Evolutionary conservation across 163 green algal genomes (phyloP), one percentile per base, ranked within the genome.

Genomic region (Volvox carteri): DNA sequence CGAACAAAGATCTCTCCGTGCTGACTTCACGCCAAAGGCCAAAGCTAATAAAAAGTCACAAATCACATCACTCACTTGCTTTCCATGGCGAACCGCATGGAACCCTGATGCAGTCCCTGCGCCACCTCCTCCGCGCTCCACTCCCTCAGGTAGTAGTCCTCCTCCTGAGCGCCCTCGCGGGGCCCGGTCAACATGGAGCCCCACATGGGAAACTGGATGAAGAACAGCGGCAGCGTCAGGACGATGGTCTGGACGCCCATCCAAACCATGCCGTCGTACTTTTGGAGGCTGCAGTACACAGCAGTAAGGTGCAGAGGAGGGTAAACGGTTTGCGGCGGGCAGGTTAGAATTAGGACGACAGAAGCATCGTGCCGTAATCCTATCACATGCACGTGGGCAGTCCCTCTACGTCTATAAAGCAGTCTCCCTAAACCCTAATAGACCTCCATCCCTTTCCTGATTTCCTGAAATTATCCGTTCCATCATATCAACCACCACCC

Each of bases 191-290:
- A 91, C 93, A 97, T 95, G 78, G 92, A 94, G 35, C 96, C 96
- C 96, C 96, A 98, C 95, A 97, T 96, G 73, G 96, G 96, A 92
- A 98, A 99, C 86, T 97, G 95, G 72, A 98, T 58, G 35, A 94
- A 78, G 28, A 93, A 81, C 4, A 98, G 67, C 12, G 96, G 78
- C 44, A 94, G 65, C 7, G 96, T 96, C 0, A 98, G 87, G 33
- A 35, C 85, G 21, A 98, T 93, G 58, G 97, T 96, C 90, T 96
- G 94, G 23, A 96, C 89, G 21, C 96, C 96, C 96, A 98, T 98
- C 91, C 92, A 98, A 67, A 93, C 88, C 78, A 96, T 93, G 39
- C 91, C 90, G 19, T 94, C 76, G 28, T 78, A 5, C 2, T 78
- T 65, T 35, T 68, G n/a, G 12, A 88, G 65, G 28, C 81, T 87